phyloP scores from a whole-genome alignment of 2,329 filamentous ascomycete genomes.

The Penicillium sp. region DNA sequence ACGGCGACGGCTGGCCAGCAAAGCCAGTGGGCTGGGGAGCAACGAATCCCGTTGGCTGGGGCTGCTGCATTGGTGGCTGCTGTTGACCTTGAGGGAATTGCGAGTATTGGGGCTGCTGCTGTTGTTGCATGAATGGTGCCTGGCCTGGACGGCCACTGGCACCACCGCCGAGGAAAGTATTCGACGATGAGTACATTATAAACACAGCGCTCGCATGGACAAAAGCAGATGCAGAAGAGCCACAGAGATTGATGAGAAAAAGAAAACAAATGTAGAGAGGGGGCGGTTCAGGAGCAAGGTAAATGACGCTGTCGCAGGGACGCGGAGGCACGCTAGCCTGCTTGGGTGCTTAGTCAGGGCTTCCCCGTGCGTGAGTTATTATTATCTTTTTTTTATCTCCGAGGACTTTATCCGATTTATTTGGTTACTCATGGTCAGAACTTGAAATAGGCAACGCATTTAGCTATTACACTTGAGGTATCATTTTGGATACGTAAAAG shows the following conservation, averaged over 20 bases:
- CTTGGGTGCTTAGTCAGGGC: constrained; percentile 20
- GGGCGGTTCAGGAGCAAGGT: constrained; percentile 29
- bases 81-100: constrained; percentile 46
- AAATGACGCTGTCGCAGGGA: constrained; percentile 32
- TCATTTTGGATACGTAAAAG: constrained; percentile 2
- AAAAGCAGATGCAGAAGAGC: constrained; percentile 20
- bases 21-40: constrained; percentile 58
- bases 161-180: constrained; percentile 77
- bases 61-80: constrained; percentile 54
- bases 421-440: not conserved
- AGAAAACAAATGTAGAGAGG: constrained; percentile 26
- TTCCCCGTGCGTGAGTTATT: constrained; percentile 5
- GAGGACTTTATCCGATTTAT: not conserved
- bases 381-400: not conserved
- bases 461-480: not conserved
- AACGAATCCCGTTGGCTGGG: constrained; percentile 53
- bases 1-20: constrained; percentile 55
- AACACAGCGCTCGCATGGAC: constrained; percentile 27
- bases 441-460: not conserved
- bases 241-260: constrained; percentile 22
- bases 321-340: constrained; percentile 29
- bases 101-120: constrained; percentile 41
- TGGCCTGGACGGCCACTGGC: constrained; percentile 72
- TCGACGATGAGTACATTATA: constrained; percentile 86
- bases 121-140: constrained; percentile 54